Percentiles rank a stretch among this genome's conserved stretches.
These are phyloP conservation scores for Neurospora tetraspora DNA, from an alignment of 495 filamentous ascomycete genomes.

Conservation along the genomic window DNA sequence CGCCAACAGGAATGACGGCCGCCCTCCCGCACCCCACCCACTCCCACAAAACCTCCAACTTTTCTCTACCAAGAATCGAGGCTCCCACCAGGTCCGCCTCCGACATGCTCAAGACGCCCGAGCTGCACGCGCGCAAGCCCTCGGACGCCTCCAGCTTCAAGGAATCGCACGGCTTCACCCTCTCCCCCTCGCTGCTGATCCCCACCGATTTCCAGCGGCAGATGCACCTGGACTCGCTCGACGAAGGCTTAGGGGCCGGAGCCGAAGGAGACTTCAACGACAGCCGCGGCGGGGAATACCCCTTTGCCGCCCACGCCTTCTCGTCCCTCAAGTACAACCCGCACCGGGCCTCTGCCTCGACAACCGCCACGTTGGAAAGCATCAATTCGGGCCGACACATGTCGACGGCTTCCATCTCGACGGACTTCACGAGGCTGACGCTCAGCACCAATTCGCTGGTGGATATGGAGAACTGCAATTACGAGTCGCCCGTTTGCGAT, in stretches of 20 bases:
- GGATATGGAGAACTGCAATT: conserved; percentile 16
- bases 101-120: conserved; percentile 15
- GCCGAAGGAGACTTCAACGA: conserved; percentile 19
- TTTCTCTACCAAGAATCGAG: conserved; percentile 30
- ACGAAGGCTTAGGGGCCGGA: conserved; percentile 15
- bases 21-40: neutral
- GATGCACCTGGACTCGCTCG: conserved; percentile 15
- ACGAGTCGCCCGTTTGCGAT: neutral
- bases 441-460: conserved; percentile 30
- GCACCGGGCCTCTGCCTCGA: conserved; percentile 32
- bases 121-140: conserved; percentile 22
- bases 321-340: conserved; percentile 12
- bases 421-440: conserved; percentile 34
- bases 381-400: conserved; percentile 25
- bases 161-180: conserved; percentile 43
- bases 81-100: conserved; percentile 14
- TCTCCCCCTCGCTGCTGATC: conserved; percentile 46
- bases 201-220: conserved; percentile 40
- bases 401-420: conserved; percentile 32
- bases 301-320: conserved; percentile 19
- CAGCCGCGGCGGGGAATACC: conserved; percentile 13
- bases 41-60: conserved; percentile 29
- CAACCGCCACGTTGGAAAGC: conserved; percentile 28
- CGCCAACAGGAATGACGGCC: conserved; percentile 22
- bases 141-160: conserved; percentile 43